Evolutionary conservation across 177 flowering plant species (phyloP).

Genomic region (Vitis hybrid): DNA sequence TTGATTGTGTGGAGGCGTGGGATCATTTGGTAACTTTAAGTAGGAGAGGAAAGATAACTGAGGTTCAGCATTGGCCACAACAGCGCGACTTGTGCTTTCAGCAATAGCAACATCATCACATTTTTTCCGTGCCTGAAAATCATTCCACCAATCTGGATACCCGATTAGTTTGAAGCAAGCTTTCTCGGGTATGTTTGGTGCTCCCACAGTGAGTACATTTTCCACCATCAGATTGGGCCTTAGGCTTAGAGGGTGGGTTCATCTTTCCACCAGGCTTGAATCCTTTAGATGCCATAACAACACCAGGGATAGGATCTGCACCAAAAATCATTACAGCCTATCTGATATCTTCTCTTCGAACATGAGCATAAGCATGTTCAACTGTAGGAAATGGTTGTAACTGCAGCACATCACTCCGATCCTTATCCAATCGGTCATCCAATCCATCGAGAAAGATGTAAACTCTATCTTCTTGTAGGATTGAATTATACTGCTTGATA

Average conservation of each 20-base stretch:
- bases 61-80: not conserved
- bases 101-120: not conserved
- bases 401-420: not conserved
- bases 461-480: constrained; percentile 2
- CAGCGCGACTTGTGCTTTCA: not conserved
- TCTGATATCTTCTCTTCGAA: not conserved
- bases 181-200: not conserved
- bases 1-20: not conserved
- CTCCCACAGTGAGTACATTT: not conserved
- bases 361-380: constrained; percentile 1
- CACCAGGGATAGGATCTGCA: not conserved
- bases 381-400: not conserved
- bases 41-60: not conserved
- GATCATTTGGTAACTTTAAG: no score
- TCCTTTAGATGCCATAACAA: not conserved
- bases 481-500: not conserved
- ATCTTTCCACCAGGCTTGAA: not conserved
- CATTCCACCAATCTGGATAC: not conserved
- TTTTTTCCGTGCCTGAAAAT: not conserved
- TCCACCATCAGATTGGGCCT: not conserved
- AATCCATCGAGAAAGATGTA: constrained; percentile 1
- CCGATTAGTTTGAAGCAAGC: no score
- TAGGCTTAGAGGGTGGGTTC: not conserved
- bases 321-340: not conserved
- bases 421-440: not conserved